Evolutionary conservation across 2,329 filamentous ascomycete genomes (phyloP), one percentile per base, ranked within the genome.

Genomic region (Aureobasidium uvarum): DNA sequence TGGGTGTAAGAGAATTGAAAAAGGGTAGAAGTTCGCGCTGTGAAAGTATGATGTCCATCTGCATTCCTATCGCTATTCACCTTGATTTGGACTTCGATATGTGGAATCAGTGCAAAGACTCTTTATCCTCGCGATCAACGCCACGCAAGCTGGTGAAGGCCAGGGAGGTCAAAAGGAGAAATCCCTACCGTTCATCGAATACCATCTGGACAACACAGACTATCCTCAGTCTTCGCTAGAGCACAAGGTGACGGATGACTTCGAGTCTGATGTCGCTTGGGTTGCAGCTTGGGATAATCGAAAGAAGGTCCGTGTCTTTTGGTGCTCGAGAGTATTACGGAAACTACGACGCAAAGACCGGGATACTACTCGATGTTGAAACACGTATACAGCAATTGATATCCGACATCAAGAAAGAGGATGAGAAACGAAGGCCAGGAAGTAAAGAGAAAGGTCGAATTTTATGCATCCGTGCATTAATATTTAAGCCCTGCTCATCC

Each of bases 341-440:
- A 60, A 60, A n/a, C 28, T 60, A 39, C 23, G 41, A 43, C 54
- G 54, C 54, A 60, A 48, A 48, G 31, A 48, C 5, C 39, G 33
- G 8, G 23, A 38, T 5, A 33, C 25, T 5, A 23, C 13, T 16
- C 6, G 7, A 5, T 23, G 4, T 20, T 20, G 16, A 45, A n/a
- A n/a, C 11, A 14, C 25, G 45, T 13, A 25, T 14, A 25, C 45
- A 25, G 20, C 13, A 51, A 13, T 18, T 25, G 14, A 36, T 25
- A 52, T 52, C 2, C 31, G 20, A 20, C 8, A 11, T 52, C 25
- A 14, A 36, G 18, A 14, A 20, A 33, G 10, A 20, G 13, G 13
- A 25, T 39, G n/a, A 39, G 11, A 23, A 14, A 25, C 31, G 8
- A 28, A 31, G 3, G 43, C 11, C 7, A 11, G 8, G 10, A 33